Conservation (phyloP, 192 early-diverging fungal genomes). For the Mortierella alpina region DNA sequence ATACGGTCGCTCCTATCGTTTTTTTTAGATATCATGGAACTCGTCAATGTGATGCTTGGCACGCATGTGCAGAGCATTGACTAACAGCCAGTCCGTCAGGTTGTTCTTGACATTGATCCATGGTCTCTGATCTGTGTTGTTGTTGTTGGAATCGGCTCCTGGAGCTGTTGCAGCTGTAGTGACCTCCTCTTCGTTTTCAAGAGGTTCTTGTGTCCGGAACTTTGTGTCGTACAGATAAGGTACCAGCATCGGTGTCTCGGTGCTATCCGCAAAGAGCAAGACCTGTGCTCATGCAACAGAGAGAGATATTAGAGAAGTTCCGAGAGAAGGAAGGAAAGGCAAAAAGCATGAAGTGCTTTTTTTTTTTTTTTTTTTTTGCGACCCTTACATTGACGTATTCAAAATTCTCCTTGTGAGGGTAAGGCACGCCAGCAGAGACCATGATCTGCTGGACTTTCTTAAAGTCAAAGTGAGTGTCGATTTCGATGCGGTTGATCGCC, state of each 20-base stretch:
- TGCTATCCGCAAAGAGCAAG: slow-evolving; percentile 55
- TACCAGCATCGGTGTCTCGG: slow-evolving; percentile 57
- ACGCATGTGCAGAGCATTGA: slow-evolving; percentile 61
- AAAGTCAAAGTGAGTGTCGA: slow-evolving; percentile 55
- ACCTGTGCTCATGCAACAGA: slow-evolving; percentile 25
- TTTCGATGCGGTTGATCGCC: slow-evolving; percentile 60
- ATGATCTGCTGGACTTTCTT: slow-evolving; percentile 62
- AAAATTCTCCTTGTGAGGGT: slow-evolving; percentile 63
- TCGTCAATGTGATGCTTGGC: slow-evolving; percentile 63
- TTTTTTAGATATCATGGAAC: slow-evolving; percentile 61
- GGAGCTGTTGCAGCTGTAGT: not conserved
- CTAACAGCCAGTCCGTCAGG: slow-evolving; percentile 65
- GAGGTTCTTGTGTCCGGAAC: slow-evolving; percentile 54
- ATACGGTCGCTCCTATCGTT: not conserved
- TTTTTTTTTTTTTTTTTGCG: not conserved
- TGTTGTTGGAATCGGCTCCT: not conserved
- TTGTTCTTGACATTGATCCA: slow-evolving; percentile 64
- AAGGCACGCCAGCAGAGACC: slow-evolving; percentile 62
- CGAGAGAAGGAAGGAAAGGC: not conserved
- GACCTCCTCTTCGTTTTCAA: slow-evolving; percentile 37
- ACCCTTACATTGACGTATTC: slow-evolving; percentile 63
- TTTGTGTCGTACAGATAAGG: slow-evolving; percentile 64
- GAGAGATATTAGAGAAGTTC: not conserved
- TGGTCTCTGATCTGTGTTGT: slow-evolving; percentile 36
- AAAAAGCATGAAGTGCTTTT: too few relatives aligned